Base-by-base conservation (phyloP, 106 monocot genomes). In the Iris macrosiphon region DNA sequence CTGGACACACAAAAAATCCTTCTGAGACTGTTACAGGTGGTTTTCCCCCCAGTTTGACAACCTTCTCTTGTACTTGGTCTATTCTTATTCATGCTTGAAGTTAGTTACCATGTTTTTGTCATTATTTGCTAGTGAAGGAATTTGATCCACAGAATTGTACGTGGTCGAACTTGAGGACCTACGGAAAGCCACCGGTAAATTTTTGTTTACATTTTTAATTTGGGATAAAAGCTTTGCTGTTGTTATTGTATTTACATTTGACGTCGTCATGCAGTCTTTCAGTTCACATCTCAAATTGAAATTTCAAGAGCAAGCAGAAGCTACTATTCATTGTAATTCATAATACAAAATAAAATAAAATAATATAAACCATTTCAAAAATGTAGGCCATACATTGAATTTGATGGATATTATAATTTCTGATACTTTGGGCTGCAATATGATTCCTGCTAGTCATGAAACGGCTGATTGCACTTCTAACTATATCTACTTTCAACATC, bases 1-100 rank as follows among this genome's bases (percentile, higher is more conserved):
- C 72, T 43, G 98, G 98, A n/a, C 98, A 92, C 60, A 81, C 98
- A 59, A 99, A 99, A 71, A 91, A 91, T 74, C 87, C 87, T 71
- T 80, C 91, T 44, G 87, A 99, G 59, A 81, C 75, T 15, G 57
- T 99, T 57, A 73, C 75, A 91, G 87, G 98, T 99, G 25, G 19
- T 49, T 58, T 38, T 18, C 19, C 26, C 27, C 5, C 40, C 16
- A 37, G 17, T 30, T 60, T 27, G 10, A 17, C 29, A 28, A 45
- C 14, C 32, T 67, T 52, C 16, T 24, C 25, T 31, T 21, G 2
- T 49, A 13, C n/a, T 17, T 26, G 12, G 5, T 43, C n/a, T 23
- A 7, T 39, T 31, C 34, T 32, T 49, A n/a, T 11, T 46, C 39
- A 28, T 20, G 13, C 16, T 48, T 25, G 29, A 49, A 58, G 40